Conservation (phyloP, 1,139 yeast genomes). For the Yamadazyma spencermartinsiae region DNA sequence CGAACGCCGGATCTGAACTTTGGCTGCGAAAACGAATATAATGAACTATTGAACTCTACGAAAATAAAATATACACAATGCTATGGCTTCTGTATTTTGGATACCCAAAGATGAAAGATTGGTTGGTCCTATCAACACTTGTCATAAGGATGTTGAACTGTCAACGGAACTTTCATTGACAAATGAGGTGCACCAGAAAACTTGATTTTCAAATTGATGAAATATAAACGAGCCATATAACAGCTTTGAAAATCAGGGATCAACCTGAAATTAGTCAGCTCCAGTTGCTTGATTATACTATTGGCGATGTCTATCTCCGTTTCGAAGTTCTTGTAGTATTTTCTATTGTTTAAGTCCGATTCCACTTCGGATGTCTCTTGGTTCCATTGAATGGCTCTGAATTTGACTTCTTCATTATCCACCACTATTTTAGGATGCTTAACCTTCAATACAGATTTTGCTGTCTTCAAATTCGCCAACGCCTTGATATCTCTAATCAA, state of each 20-base stretch:
- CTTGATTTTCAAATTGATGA: constrained; percentile 31
- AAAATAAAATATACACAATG: no score
- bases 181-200: constrained; percentile 29
- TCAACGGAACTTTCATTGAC: constrained; percentile 31
- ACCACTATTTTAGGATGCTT: constrained; percentile 12
- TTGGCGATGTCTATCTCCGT: constrained; percentile 16
- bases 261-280: constrained; percentile 27
- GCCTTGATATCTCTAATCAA: constrained; percentile 32
- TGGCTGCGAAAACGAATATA: neutral
- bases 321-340: constrained; percentile 12
- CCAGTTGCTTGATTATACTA: constrained; percentile 11
- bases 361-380: constrained; percentile 3
- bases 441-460: constrained; percentile 25
- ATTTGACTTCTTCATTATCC: constrained; percentile 2
- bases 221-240: constrained; percentile 35
- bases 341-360: constrained; percentile 1
- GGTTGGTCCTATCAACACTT: neutral
- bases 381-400: constrained; percentile 9
- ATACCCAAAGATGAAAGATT: no score
- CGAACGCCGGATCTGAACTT: no score
- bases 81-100: no score
- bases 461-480: constrained; percentile 33
- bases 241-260: constrained; percentile 44
- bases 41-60: no score
- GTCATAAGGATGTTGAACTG: constrained; percentile 11